phyloP scores from a whole-genome alignment of 1,284 basidiomycete species.

The Malassezia restricta region DNA sequence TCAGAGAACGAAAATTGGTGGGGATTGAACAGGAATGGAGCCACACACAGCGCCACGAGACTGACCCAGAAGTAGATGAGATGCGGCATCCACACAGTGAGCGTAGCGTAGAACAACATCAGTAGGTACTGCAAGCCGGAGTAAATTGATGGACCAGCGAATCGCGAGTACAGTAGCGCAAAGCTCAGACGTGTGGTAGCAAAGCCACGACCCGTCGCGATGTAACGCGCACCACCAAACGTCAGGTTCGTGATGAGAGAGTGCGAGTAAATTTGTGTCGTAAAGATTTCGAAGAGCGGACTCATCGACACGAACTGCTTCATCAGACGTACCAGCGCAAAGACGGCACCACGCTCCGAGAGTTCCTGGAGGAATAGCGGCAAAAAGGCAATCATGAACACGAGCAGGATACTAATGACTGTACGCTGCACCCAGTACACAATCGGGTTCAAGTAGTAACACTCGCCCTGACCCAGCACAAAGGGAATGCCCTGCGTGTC shows the following conservation, averaged over 20 bases:
- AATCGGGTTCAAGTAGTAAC: slow-evolving; percentile 46
- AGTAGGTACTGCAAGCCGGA: slow-evolving; percentile 41
- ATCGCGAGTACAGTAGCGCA: slow-evolving; percentile 43
- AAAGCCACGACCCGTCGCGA: slow-evolving; percentile 45
- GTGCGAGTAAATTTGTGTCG: slow-evolving; percentile 45
- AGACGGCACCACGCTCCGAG: slow-evolving; percentile 43
- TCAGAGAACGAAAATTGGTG: slow-evolving; percentile 45
- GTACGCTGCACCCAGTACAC: slow-evolving; percentile 46
- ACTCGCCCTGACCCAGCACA: slow-evolving; percentile 39
- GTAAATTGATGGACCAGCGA: slow-evolving; percentile 46
- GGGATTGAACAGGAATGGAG: slow-evolving; percentile 46
- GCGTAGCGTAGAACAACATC: slow-evolving; percentile 42
- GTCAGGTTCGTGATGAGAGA: slow-evolving; percentile 46
- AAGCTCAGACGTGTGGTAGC: slow-evolving; percentile 44
- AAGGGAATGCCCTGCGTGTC: slow-evolving; percentile 38
- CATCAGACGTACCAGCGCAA: slow-evolving; percentile 39
- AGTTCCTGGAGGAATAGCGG: slow-evolving; percentile 45
- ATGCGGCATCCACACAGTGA: slow-evolving; percentile 46
- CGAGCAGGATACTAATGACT: slow-evolving; percentile 45
- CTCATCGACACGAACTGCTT: slow-evolving; percentile 45
- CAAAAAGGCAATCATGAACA: slow-evolving; percentile 47
- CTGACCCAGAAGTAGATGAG: slow-evolving; percentile 47
- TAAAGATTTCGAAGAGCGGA: slow-evolving; percentile 46
- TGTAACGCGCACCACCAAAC: slow-evolving; percentile 46
- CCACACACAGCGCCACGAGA: slow-evolving; percentile 41